Evolutionary conservation across 2,329 filamentous ascomycete species (phyloP).

Genomic region (Trichoderma aggressivum): DNA sequence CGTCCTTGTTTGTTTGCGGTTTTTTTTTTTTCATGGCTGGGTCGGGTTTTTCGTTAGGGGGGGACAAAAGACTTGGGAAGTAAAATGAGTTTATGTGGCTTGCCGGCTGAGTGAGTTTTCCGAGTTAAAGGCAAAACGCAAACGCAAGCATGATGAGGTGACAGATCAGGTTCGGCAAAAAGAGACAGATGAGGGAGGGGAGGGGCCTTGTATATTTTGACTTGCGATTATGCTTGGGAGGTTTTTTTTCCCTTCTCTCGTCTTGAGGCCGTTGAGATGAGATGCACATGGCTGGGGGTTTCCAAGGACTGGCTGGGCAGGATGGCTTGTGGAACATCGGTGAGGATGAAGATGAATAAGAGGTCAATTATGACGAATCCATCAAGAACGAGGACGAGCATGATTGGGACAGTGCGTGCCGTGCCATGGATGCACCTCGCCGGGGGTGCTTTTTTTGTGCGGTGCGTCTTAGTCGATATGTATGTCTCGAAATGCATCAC

Average conservation of each 20-base stretch:
- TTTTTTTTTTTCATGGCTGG: not conserved
- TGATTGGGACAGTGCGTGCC: not conserved
- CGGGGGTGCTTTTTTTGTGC: not conserved
- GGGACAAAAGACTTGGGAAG: not conserved
- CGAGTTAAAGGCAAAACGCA: not conserved
- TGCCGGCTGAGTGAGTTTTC: not conserved
- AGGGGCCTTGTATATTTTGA: not conserved
- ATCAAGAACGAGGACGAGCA: not conserved
- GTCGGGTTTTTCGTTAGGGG: not conserved
- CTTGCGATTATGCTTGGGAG: not conserved
- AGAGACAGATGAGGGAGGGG: not conserved
- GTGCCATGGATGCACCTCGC: not conserved
- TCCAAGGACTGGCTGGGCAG: not conserved
- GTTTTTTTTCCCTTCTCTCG: too few relatives aligned
- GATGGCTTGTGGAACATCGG: not conserved
- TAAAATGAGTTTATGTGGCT: not conserved
- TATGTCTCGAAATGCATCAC: constrained; percentile 7
- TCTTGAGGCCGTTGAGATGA: not conserved
- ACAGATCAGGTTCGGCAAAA: not conserved
- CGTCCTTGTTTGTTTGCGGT: not conserved
- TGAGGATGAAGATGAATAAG: not conserved
- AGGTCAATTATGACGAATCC: not conserved
- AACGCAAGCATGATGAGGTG: not conserved
- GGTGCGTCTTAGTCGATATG: not conserved
- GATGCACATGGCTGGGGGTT: not conserved